phyloP scores from a whole-genome alignment of 768 basidiomycete species.

The Boletus pseudopeckii region DNA sequence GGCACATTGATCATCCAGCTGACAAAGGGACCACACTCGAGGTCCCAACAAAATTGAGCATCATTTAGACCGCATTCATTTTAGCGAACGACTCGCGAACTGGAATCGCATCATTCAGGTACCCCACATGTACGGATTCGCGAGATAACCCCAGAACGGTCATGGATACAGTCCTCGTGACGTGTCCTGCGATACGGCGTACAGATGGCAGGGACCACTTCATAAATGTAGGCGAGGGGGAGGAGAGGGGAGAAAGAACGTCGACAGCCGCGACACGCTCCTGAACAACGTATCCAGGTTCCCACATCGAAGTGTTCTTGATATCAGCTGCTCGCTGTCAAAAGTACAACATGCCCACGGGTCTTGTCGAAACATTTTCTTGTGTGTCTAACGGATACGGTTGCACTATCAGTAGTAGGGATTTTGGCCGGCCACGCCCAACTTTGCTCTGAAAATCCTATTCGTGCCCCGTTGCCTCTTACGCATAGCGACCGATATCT shows the following conservation, averaged over 20 bases:
- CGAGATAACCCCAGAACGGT: constrained; percentile 3
- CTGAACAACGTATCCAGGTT: neutral
- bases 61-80: neutral
- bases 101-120: neutral
- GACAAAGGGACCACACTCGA: neutral
- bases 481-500: neutral
- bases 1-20: neutral
- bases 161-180: constrained; percentile 10
- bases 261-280: neutral
- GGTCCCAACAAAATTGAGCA: neutral
- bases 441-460: neutral
- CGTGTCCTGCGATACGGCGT: constrained; percentile 1
- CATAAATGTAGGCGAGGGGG: neutral
- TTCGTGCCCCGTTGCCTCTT: neutral
- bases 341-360: neutral
- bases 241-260: neutral
- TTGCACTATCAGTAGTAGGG: neutral
- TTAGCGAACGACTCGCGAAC: neutral
- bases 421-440: neutral
- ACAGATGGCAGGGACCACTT: neutral
- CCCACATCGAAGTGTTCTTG: too few species aligned
- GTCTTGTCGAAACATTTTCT: neutral
- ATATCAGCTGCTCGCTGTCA: too few species aligned
- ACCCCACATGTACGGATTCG: neutral
- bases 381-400: too few species aligned